phyloP scores from a whole-genome alignment of 441 rosid species.

The Erodium chrysanthum region DNA sequence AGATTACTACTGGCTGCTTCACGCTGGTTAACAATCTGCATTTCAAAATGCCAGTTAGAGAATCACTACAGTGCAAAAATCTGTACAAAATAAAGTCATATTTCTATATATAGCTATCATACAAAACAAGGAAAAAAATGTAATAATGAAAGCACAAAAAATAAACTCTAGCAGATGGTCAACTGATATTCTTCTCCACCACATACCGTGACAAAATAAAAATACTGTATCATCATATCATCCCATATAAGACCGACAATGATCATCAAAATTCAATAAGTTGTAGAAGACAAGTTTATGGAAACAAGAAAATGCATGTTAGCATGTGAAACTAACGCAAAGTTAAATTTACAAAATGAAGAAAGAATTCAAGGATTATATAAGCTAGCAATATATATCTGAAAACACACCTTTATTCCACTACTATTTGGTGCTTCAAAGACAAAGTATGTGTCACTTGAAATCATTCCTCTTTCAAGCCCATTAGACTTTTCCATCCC shows the following conservation, averaged over 20 bases:
- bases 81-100: too few relatives aligned
- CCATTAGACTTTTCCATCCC: slow-evolving; percentile 48
- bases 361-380: not conserved
- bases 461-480: slow-evolving; percentile 78
- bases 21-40: slow-evolving; percentile 89
- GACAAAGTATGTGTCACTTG: slow-evolving; percentile 62
- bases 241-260: not conserved
- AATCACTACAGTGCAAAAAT: slow-evolving; percentile 8
- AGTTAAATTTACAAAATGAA: not conserved
- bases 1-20: slow-evolving; percentile 96
- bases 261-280: not conserved
- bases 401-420: slow-evolving; percentile 74
- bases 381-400: slow-evolving; percentile 5
- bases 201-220: not conserved
- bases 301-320: not conserved
- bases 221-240: not conserved
- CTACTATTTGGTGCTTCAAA: slow-evolving; percentile 79
- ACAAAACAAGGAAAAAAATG: not conserved
- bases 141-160: not conserved
- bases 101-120: not conserved
- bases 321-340: not conserved
- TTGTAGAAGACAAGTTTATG: not conserved
- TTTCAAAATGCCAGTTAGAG: slow-evolving; percentile 13
- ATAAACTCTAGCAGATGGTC: not conserved
- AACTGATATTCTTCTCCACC: not conserved